Base-by-base conservation (phyloP, 2,329 filamentous ascomycete species). In the Dactylellina cionopaga region DNA sequence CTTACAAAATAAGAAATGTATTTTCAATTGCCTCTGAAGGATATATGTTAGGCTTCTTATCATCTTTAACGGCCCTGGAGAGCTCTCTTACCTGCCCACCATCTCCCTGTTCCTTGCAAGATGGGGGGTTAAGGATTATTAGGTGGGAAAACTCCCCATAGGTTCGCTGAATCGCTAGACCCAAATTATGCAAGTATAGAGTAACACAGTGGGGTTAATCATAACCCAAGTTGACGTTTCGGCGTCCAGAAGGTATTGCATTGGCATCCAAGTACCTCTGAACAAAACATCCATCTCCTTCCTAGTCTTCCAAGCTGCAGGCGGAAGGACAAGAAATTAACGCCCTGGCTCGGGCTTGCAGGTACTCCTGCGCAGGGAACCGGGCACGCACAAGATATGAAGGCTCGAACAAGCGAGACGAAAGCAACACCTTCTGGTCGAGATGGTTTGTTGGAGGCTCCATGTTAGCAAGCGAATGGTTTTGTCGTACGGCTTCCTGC, bases 141-240 rank as follows among this genome's bases (percentile, higher is more conserved):
- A n/a, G 17, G 54, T 62, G 55, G 64, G 55, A 62, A 69, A 55
- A 39, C 46, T 60, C 46, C 64, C 64, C 55, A 69, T 69, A 69
- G 64, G 64, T 47, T 69, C 64, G 55, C 64, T 69, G 55, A 29
- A 35, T 51, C 41, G 43, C 44, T 69, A 43, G 55, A 39, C 64
- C 46, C 63, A 56, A 55, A 9, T 29, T 55, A 69, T 69, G 64
- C 64, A 62, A 55, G 35, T 44, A 46, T 46, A 59, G 54, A 51
- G 64, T 69, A 69, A 62, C 55, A 55, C 41, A 39, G 55, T 55
- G 46, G 63, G 47, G 37, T 54, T 19, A 24, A 33, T 35, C 19
- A 47, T 35, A 60, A 37, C 55, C 39, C 27, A n/a, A 54, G 54
- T 49, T 60, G 35, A 60, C 17, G 47, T 62, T 69, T 62, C 55